phyloP scores from a whole-genome alignment of 495 filamentous ascomycete genomes.

The Aspergillus sparsus region DNA sequence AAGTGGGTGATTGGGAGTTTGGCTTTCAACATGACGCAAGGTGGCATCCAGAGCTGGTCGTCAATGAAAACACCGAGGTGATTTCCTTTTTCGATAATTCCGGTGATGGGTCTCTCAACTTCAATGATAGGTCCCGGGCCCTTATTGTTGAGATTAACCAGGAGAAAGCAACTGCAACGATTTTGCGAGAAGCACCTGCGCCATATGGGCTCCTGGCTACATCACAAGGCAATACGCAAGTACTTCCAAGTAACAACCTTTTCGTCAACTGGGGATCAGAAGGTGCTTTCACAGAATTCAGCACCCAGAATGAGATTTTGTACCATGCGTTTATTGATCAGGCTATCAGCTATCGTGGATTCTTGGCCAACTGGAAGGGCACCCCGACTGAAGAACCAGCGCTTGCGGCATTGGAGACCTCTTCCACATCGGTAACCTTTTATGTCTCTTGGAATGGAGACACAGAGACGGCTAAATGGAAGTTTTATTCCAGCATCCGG shows the following conservation, averaged over 20 bases:
- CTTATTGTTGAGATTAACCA: constrained; percentile 47
- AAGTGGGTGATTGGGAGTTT: constrained; percentile 31
- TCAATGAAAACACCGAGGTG: constrained; percentile 25
- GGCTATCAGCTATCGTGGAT: constrained; percentile 30
- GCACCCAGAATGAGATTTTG: constrained; percentile 37
- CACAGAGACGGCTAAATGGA: constrained; percentile 36
- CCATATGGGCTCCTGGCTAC: constrained; percentile 46
- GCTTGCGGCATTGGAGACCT: constrained; percentile 23
- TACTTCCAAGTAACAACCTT: constrained; percentile 49
- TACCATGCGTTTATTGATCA: constrained; percentile 34
- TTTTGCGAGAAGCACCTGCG: constrained; percentile 29
- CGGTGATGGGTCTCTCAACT: constrained; percentile 9
- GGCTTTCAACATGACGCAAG: constrained; percentile 56
- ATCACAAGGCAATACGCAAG: constrained; percentile 55
- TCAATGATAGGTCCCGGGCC: constrained; percentile 39
- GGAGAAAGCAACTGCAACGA: constrained; percentile 38
- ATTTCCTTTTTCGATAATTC: constrained; percentile 52
- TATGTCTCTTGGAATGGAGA: constrained; percentile 47
- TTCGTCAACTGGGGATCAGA: constrained; percentile 55
- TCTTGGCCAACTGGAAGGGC: constrained; percentile 28
- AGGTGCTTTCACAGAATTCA: constrained; percentile 52
- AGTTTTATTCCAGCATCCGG: constrained; percentile 24
- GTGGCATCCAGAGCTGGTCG: constrained; percentile 37
- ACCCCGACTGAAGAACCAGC: constrained; percentile 28
- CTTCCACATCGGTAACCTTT: constrained; percentile 13